Conservation (phyloP, 495 filamentous ascomycete species). For the Hypoxylon lenormandii region DNA sequence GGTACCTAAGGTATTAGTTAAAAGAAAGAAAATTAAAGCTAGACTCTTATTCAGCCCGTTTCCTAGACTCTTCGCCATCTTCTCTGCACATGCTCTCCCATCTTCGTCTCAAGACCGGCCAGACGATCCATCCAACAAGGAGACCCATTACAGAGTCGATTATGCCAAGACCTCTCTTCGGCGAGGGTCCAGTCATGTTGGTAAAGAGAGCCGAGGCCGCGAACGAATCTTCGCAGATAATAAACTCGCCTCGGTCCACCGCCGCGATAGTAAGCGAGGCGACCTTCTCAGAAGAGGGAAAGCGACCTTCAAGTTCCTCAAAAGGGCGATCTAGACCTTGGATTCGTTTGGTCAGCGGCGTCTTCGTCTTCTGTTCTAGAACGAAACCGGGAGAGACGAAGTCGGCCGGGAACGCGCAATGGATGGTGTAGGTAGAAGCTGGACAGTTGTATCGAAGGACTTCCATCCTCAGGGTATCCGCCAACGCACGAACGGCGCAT, state of each 20-base stretch:
- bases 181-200: conserved; percentile 45
- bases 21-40: not conserved
- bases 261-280: conserved; percentile 36
- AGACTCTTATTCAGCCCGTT: not conserved
- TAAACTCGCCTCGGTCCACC: conserved; percentile 37
- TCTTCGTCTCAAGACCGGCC: conserved; percentile 35
- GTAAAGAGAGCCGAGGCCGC: conserved; percentile 41
- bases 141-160: conserved; percentile 37
- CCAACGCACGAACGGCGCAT: conserved; percentile 54
- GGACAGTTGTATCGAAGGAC: conserved; percentile 36
- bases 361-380: conserved; percentile 53
- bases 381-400: conserved; percentile 54
- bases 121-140: conserved; percentile 37
- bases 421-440: conserved; percentile 37
- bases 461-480: conserved; percentile 57
- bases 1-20: too few relatives aligned
- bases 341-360: conserved; percentile 53
- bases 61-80: conserved; percentile 30
- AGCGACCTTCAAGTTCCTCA: conserved; percentile 21
- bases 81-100: conserved; percentile 42
- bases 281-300: conserved; percentile 29
- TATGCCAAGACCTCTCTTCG: conserved; percentile 43
- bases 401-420: conserved; percentile 49
- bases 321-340: conserved; percentile 45
- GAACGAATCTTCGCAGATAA: conserved; percentile 40